Percentiles rank a stretch among this genome's conserved stretches.
phyloP scores from a whole-genome alignment of 306 rosid species.

The Trifolium fragiferum region DNA sequence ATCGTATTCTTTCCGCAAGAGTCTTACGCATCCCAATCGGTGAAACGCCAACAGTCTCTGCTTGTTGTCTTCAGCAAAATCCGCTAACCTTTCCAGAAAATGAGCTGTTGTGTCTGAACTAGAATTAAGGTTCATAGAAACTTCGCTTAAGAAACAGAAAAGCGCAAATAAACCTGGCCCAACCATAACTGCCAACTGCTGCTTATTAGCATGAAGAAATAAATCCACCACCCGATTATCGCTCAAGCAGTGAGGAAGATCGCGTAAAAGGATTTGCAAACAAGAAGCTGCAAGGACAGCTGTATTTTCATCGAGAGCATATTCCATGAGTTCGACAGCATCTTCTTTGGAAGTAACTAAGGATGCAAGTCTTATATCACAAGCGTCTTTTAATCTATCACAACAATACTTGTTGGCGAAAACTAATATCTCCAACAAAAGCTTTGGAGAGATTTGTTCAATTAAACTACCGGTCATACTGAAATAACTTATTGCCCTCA shows the following conservation, averaged over 20 bases:
- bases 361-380: constrained; percentile 82
- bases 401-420: constrained; percentile 89
- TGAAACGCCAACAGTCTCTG: constrained; percentile 76
- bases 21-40: constrained; percentile 75
- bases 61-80: constrained; percentile 68
- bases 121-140: constrained; percentile 68
- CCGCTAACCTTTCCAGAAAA: constrained; percentile 71
- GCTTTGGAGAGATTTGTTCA: constrained; percentile 67
- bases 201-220: constrained; percentile 63
- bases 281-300: constrained; percentile 78
- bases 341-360: constrained; percentile 71
- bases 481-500: constrained; percentile 75
- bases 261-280: constrained; percentile 76
- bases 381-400: constrained; percentile 74
- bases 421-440: constrained; percentile 75
- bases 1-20: constrained; percentile 77
- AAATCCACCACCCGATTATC: constrained; percentile 69
- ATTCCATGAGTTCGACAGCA: constrained; percentile 84
- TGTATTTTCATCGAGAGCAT: constrained; percentile 75
- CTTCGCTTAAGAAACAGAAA: constrained; percentile 85
- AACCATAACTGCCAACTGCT: constrained; percentile 69
- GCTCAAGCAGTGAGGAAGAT: constrained; percentile 72
- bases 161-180: constrained; percentile 78
- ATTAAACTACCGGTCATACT: constrained; percentile 61
- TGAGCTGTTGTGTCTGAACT: constrained; percentile 71